phyloP scores from a whole-genome alignment of 352 stramenopile genomes.

The Stephanocyclus meneghinianus region DNA sequence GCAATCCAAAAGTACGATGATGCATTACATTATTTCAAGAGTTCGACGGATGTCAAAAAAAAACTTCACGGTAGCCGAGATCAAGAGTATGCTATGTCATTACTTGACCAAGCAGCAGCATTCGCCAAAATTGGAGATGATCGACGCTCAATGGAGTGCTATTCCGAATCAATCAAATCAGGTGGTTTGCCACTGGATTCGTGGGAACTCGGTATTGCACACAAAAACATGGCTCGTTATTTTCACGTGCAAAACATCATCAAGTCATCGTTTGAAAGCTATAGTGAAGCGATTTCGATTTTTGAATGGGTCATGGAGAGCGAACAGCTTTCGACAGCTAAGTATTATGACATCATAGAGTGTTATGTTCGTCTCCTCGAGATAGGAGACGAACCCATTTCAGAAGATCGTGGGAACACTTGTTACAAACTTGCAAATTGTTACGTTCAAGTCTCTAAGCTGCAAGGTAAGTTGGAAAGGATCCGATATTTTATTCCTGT shows the following conservation, averaged over 20 bases:
- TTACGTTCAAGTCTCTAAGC: slow-evolving; percentile 55
- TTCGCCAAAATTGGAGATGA: slow-evolving; percentile 59
- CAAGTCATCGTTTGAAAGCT: slow-evolving; percentile 51
- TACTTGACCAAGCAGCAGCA: slow-evolving; percentile 58
- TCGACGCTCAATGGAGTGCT: slow-evolving; percentile 53
- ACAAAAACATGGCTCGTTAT: slow-evolving; percentile 58
- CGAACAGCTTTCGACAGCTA: slow-evolving; percentile 19
- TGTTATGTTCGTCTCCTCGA: slow-evolving; percentile 59
- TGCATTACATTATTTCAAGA: slow-evolving; percentile 46
- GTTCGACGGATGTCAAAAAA: slow-evolving; percentile 53
- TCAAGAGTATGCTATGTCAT: slow-evolving; percentile 57
- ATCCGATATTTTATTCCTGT: slow-evolving; percentile 1
- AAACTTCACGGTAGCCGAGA: slow-evolving; percentile 42
- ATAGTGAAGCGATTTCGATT: slow-evolving; percentile 53
- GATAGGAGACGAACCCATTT: slow-evolving; percentile 61
- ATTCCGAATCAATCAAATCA: slow-evolving; percentile 58
- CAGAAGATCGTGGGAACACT: slow-evolving; percentile 49
- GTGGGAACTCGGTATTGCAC: slow-evolving; percentile 60
- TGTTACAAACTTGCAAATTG: slow-evolving; percentile 70
- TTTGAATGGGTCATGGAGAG: slow-evolving; percentile 65
- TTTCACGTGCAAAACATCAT: slow-evolving; percentile 51
- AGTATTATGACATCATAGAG: slow-evolving; percentile 52
- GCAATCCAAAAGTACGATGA: slow-evolving; percentile 41
- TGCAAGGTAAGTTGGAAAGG: slow-evolving; percentile 34
- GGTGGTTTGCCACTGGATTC: slow-evolving; percentile 57